Evolutionary conservation across 2,329 filamentous ascomycete species (phyloP).

Genomic region (Neofusicoccum laricinum): DNA sequence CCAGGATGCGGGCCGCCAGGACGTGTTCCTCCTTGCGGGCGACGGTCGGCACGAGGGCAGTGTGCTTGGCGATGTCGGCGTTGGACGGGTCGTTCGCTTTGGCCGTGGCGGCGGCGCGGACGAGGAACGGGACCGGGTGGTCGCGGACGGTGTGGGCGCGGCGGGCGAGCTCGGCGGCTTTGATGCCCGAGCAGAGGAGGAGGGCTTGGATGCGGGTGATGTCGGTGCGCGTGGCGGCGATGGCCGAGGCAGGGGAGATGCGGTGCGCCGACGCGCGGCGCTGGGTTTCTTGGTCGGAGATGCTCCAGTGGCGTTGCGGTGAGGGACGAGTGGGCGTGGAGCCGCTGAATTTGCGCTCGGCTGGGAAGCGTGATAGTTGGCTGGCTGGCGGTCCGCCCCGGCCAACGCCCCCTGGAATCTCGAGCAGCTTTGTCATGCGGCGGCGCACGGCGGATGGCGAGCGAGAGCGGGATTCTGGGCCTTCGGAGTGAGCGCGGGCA

Average conservation of each 20-base stretch:
- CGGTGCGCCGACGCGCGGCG: constrained; percentile 26
- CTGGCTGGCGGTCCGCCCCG: constrained; percentile 30
- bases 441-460: constrained; percentile 26
- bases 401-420: constrained; percentile 29
- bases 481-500: background rate
- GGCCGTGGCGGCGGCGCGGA: constrained; percentile 44
- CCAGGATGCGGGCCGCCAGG: constrained; percentile 52
- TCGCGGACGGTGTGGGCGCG: constrained; percentile 53
- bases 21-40: constrained; percentile 52
- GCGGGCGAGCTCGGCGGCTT: constrained; percentile 75
- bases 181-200: constrained; percentile 81
- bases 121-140: constrained; percentile 33
- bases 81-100: constrained; percentile 14
- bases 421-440: constrained; percentile 31
- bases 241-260: constrained; percentile 24
- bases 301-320: constrained; percentile 56
- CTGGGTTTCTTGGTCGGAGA: constrained; percentile 46
- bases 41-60: constrained; percentile 43
- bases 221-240: constrained; percentile 57
- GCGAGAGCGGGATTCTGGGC: constrained; percentile 20
- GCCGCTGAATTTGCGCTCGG: constrained; percentile 13
- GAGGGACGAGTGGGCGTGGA: constrained; percentile 32
- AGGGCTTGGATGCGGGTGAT: constrained; percentile 74
- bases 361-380: background rate
- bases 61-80: constrained; percentile 19